Percentiles rank a stretch among this genome's conserved stretches.
These are phyloP conservation scores for Acer saccharum DNA, from an alignment of 345 rosid species.

Conservation along the genomic window DNA sequence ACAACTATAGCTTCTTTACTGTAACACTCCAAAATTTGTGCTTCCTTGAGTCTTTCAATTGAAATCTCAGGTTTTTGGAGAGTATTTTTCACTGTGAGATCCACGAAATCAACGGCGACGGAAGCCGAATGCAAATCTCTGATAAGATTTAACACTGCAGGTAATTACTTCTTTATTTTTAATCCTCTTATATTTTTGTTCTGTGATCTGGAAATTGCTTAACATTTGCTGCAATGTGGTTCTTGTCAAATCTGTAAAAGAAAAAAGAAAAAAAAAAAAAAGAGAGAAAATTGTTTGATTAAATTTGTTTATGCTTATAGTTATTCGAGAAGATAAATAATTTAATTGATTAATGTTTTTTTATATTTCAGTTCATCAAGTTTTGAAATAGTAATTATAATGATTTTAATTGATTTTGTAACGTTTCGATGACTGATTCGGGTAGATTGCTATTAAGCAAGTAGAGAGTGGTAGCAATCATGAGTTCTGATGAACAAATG, in stretches of 20 bases:
- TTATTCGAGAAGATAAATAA: too few species aligned
- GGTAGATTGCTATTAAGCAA: too few species aligned
- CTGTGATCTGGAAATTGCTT: slow-evolving; percentile 8
- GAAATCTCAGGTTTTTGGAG: background rate
- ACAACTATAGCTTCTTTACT: background rate
- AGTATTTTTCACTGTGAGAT: background rate
- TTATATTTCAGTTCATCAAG: too few species aligned
- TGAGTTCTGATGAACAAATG: too few species aligned
- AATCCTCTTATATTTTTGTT: too few species aligned
- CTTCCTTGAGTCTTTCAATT: background rate
- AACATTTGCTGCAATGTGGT: background rate
- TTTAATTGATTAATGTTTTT: too few species aligned
- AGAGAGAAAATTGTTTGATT: background rate
- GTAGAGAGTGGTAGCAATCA: too few species aligned
- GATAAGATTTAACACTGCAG: background rate
- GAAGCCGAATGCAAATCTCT: background rate
- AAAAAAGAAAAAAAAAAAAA: background rate
- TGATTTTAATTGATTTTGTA: too few species aligned
- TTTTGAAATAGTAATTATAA: too few species aligned
- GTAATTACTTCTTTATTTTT: background rate
- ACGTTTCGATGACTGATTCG: too few species aligned
- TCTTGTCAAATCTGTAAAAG: too few species aligned
- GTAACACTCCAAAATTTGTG: background rate
- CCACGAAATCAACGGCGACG: background rate
- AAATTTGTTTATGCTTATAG: too few species aligned